These are phyloP conservation scores for Ophiocordyceps sinensis DNA, from an alignment of 2,329 filamentous ascomycete genomes.

Conservation along the genomic window DNA sequence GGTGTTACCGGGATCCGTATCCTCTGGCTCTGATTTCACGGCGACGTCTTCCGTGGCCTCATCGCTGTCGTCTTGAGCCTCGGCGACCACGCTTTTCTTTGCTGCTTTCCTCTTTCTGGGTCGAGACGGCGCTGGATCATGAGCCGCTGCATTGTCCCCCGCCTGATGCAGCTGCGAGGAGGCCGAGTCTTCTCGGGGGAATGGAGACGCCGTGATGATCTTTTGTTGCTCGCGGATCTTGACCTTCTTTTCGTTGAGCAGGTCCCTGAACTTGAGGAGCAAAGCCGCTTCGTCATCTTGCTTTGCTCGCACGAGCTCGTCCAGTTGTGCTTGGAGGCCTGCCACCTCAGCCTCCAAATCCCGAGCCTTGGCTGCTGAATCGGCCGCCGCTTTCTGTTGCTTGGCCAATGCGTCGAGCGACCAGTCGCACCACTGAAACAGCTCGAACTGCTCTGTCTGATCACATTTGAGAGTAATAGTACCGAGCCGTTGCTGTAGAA, in stretches of 20 bases:
- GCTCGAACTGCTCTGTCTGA: slow-evolving; percentile 43
- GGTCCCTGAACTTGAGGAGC: slow-evolving; percentile 52
- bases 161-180: slow-evolving; percentile 13
- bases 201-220: slow-evolving; percentile 34
- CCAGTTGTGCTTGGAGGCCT: slow-evolving; percentile 46
- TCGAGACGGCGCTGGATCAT: slow-evolving; percentile 22
- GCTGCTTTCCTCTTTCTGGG: slow-evolving; percentile 33
- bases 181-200: slow-evolving; percentile 12
- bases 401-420: slow-evolving; percentile 34
- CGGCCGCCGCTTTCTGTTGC: slow-evolving; percentile 27
- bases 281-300: slow-evolving; percentile 50
- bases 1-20: slow-evolving; percentile 24
- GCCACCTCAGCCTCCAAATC: slow-evolving; percentile 40
- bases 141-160: slow-evolving; percentile 9
- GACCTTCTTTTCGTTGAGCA: slow-evolving; percentile 67
- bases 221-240: slow-evolving; percentile 64
- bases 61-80: slow-evolving; percentile 27
- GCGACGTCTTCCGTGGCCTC: slow-evolving; percentile 36
- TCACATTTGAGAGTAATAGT: slow-evolving; percentile 41
- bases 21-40: slow-evolving; percentile 18
- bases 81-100: slow-evolving; percentile 25
- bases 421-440: slow-evolving; percentile 56
- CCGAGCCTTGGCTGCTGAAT: slow-evolving; percentile 24
- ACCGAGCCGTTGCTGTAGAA: slow-evolving; percentile 53
- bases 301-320: slow-evolving; percentile 53